These are phyloP conservation scores for Claviceps fusiformis DNA, from an alignment of 2,329 filamentous ascomycete genomes.

Conservation along the genomic window DNA sequence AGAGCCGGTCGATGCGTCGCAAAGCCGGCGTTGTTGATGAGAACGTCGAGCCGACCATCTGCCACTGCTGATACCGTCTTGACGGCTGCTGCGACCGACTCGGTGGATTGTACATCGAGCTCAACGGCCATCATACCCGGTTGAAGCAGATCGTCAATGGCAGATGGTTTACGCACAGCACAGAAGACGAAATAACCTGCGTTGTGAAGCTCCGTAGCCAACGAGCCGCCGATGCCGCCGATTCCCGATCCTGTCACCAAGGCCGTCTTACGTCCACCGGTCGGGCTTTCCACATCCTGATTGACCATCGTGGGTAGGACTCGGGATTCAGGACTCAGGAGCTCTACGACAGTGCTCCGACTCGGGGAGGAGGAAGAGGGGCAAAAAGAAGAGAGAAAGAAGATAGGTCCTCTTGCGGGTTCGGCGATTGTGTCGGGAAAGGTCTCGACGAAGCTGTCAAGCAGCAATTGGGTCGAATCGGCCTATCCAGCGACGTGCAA, in stretches of 20 bases:
- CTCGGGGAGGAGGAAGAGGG: too few species aligned
- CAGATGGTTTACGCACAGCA: constrained; percentile 15
- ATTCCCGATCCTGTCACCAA: constrained; percentile 4
- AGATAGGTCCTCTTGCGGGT: too few species aligned
- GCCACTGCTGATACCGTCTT: constrained; percentile 8
- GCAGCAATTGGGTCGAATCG: too few species aligned
- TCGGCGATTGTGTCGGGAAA: too few species aligned
- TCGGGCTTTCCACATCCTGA: not conserved
- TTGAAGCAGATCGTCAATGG: constrained; percentile 12
- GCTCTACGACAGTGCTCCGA: too few species aligned
- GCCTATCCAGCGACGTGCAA: too few species aligned
- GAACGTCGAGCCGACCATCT: constrained; percentile 9
- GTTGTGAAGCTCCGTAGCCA: constrained; percentile 11
- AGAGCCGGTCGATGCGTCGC: constrained; percentile 14
- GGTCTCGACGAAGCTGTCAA: too few species aligned
- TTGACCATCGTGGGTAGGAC: not conserved
- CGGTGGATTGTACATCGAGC: constrained; percentile 18
- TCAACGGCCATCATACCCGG: constrained; percentile 13
- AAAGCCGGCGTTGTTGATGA: constrained; percentile 13
- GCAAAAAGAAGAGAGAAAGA: too few species aligned
- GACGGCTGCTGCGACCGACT: constrained; percentile 13
- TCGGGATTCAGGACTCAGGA: too few species aligned
- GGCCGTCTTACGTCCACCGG: constrained; percentile 1
- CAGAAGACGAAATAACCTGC: constrained; percentile 20
- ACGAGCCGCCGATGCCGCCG: constrained; percentile 15